Evolutionary conservation across 163 green algal genomes (phyloP).

Genomic region (Scenedesmus sp.): DNA sequence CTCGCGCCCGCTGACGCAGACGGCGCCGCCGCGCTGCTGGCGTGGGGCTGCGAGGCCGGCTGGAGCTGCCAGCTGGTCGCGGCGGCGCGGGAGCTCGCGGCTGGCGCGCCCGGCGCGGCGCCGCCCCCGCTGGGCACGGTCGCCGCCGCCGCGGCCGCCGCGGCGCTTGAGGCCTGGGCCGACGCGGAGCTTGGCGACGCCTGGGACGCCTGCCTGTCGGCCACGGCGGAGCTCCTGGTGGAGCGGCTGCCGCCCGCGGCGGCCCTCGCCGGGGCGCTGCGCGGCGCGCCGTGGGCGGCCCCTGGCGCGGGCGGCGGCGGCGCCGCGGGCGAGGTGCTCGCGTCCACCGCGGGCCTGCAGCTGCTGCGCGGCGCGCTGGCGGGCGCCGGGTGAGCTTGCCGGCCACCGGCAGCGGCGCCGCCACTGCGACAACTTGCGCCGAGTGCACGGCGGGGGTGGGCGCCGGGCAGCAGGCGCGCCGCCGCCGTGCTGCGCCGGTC

Average conservation of each 20-base stretch:
- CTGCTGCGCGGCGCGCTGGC: neutral
- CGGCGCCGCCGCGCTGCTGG: neutral
- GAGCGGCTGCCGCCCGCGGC: neutral
- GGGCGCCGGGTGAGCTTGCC: neutral
- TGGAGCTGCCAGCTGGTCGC: constrained; percentile 1
- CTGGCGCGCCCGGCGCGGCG: no score
- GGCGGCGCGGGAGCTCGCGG: neutral
- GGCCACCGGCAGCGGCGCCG: no score
- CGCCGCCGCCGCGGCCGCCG: no score
- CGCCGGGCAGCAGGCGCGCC: no score
- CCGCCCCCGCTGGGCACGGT: no score
- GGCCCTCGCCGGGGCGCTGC: no score
- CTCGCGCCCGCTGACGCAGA: neutral
- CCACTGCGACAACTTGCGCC: no score
- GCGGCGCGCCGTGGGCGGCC: no score
- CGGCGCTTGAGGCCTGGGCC: no score
- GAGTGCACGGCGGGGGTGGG: no score
- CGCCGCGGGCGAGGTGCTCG: neutral
- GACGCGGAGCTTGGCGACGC: constrained; percentile 15
- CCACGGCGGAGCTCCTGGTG: constrained; percentile 3
- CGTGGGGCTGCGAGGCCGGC: constrained; percentile 26
- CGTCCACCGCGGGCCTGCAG: neutral
- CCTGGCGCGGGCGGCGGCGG: no score
- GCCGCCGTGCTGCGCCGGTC: no score
- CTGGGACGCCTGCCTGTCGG: constrained; percentile 5